These are phyloP conservation scores for Pestalotiopsis sp. DNA, from an alignment of 2,329 filamentous ascomycete species.

Conservation along the genomic window DNA sequence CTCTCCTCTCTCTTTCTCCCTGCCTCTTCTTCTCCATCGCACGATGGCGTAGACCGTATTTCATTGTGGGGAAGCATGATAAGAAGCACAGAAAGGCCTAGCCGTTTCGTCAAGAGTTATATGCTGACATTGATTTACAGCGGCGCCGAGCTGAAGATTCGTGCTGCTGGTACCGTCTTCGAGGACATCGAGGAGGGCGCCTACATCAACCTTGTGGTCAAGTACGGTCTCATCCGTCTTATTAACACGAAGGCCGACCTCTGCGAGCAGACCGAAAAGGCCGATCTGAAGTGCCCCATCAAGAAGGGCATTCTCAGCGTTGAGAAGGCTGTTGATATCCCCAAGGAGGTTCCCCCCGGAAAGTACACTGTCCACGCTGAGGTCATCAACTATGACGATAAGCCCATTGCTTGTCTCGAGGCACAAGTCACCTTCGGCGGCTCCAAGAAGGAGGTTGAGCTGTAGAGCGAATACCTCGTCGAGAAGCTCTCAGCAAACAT, in stretches of 20 bases:
- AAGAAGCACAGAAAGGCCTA: background rate
- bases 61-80: background rate
- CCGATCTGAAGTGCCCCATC: constrained; percentile 87
- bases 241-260: constrained; percentile 81
- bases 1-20: background rate
- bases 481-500: too few species aligned
- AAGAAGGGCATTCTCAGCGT: constrained; percentile 76
- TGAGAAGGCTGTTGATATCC: constrained; percentile 82
- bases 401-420: constrained; percentile 84
- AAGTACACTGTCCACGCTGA: constrained; percentile 89
- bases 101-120: background rate
- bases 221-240: constrained; percentile 91
- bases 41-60: background rate
- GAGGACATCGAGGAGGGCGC: constrained; percentile 77
- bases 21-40: constrained; percentile 8
- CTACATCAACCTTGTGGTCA: constrained; percentile 82
- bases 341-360: constrained; percentile 85
- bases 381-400: constrained; percentile 73
- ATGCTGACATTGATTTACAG: constrained; percentile 48
- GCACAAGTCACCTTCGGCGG: constrained; percentile 69
- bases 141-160: constrained; percentile 77
- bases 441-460: constrained; percentile 42
- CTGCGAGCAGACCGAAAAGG: constrained; percentile 86
- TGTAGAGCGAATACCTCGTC: constrained; percentile 29
- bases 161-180: constrained; percentile 74